These are phyloP conservation scores for Lecanosticta acicola DNA, from an alignment of 2,329 filamentous ascomycete genomes.

Conservation along the genomic window DNA sequence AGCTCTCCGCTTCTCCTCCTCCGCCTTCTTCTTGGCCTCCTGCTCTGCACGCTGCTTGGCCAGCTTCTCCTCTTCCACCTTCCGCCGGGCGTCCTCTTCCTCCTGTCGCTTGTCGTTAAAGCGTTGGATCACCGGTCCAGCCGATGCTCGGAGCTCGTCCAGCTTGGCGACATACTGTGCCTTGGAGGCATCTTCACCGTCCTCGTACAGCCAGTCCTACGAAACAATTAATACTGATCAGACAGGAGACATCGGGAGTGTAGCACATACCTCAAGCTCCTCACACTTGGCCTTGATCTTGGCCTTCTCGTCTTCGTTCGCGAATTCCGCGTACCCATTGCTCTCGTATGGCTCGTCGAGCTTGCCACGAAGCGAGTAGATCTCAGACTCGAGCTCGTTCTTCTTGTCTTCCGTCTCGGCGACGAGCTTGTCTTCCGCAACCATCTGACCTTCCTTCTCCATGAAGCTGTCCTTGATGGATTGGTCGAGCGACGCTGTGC, in stretches of 20 bases:
- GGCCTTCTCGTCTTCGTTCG: slow-evolving; percentile 85
- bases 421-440: slow-evolving; percentile 97
- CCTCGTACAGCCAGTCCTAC: slow-evolving; percentile 97
- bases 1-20: slow-evolving; percentile 58
- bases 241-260: neutral
- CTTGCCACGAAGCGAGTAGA: slow-evolving; percentile 95
- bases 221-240: slow-evolving; percentile 8
- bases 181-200: slow-evolving; percentile 91
- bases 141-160: slow-evolving; percentile 86
- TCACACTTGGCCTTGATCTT: slow-evolving; percentile 80
- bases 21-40: slow-evolving; percentile 72
- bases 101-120: slow-evolving; percentile 92
- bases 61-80: slow-evolving; percentile 59
- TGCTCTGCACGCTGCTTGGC: slow-evolving; percentile 59
- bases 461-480: slow-evolving; percentile 58
- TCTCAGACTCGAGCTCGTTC: slow-evolving; percentile 97
- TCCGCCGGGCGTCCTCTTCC: slow-evolving; percentile 67
- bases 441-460: slow-evolving; percentile 86
- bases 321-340: slow-evolving; percentile 60
- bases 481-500: slow-evolving; percentile 72
- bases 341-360: slow-evolving; percentile 73
- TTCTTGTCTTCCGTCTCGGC: slow-evolving; percentile 99
- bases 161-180: slow-evolving; percentile 90
- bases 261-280: slow-evolving; percentile 68
- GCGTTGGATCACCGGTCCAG: slow-evolving; percentile 86